Conservation (phyloP, 345 rosid species). For the Tarenaya hassleriana region DNA sequence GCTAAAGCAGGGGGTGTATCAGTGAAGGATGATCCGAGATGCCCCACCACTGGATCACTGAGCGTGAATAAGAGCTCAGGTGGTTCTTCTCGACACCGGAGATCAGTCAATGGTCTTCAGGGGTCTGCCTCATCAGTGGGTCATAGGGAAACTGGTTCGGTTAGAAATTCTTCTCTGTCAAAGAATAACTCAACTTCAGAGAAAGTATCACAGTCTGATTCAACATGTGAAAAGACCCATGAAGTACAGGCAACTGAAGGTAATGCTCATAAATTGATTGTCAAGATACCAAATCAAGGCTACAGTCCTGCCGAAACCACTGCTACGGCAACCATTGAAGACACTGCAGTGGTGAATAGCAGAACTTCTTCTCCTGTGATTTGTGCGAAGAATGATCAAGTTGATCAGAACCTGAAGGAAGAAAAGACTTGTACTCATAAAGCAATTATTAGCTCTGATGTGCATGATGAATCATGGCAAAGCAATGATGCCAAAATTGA, state of each 20-base stretch:
- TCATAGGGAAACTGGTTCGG: slow-evolving; percentile 45
- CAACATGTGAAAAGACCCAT: slow-evolving; percentile 43
- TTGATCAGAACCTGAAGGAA: slow-evolving; percentile 29
- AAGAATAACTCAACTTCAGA: slow-evolving; percentile 49
- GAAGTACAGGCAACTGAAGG: slow-evolving; percentile 51
- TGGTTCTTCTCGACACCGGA: slow-evolving; percentile 49
- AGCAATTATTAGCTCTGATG: slow-evolving; percentile 34
- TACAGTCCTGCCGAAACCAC: slow-evolving; percentile 63
- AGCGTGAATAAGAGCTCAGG: slow-evolving; percentile 35
- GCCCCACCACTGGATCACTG: slow-evolving; percentile 52
- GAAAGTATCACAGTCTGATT: slow-evolving; percentile 42
- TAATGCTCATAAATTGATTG: slow-evolving; percentile 57
- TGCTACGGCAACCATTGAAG: slow-evolving; percentile 69
- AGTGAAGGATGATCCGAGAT: slow-evolving; percentile 59
- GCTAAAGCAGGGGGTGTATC: slow-evolving; percentile 45
- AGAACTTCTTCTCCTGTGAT: slow-evolving; percentile 52
- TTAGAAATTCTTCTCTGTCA: slow-evolving; percentile 39
- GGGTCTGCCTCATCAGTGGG: slow-evolving; percentile 31
- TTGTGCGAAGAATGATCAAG: slow-evolving; percentile 54
- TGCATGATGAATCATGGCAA: slow-evolving; percentile 55
- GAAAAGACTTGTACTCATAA: slow-evolving; percentile 41
- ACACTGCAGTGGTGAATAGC: slow-evolving; percentile 45
- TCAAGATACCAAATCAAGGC: slow-evolving; percentile 66
- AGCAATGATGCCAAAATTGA: slow-evolving; percentile 55
- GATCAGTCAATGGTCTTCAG: slow-evolving; percentile 48